phyloP scores from a whole-genome alignment of 2,329 filamentous ascomycete species.

The Alternaria sp. region DNA sequence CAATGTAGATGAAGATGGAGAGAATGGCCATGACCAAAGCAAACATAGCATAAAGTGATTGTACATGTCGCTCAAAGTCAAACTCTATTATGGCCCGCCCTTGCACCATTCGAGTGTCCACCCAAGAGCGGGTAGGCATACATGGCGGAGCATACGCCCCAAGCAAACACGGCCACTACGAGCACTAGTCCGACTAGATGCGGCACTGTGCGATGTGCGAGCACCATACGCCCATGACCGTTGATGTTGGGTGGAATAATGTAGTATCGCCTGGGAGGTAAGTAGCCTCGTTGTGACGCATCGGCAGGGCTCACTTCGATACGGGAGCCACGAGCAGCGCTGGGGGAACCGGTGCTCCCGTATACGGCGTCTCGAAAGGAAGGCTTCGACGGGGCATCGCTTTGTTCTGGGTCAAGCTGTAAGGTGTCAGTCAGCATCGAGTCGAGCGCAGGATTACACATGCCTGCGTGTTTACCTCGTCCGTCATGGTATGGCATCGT shows the following conservation, averaged over 20 bases:
- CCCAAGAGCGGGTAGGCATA: conserved; percentile 27
- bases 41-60: not conserved
- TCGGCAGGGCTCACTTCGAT: conserved; percentile 23
- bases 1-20: not conserved
- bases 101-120: conserved; percentile 16
- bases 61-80: not conserved
- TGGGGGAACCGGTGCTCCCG: conserved; percentile 17
- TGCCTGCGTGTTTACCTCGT: conserved; percentile 19
- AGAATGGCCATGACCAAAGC: not conserved
- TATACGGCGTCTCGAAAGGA: conserved; percentile 24
- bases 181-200: conserved; percentile 28
- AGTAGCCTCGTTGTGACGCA: conserved; percentile 19
- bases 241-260: conserved; percentile 37
- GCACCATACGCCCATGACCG: conserved; percentile 33
- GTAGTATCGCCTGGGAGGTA: conserved; percentile 28
- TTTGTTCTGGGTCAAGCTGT: conserved; percentile 15
- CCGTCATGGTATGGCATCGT: conserved; percentile 29
- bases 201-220: conserved; percentile 32
- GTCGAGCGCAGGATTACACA: not conserved
- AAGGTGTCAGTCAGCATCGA: conserved; percentile 18
- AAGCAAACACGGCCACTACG: conserved; percentile 29
- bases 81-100: not conserved
- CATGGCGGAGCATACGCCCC: conserved; percentile 34
- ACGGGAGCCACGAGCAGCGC: conserved; percentile 23
- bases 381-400: conserved; percentile 7